Conservation (phyloP, 176 grass and related monocot species). For the Alloteropsis semialata region DNA sequence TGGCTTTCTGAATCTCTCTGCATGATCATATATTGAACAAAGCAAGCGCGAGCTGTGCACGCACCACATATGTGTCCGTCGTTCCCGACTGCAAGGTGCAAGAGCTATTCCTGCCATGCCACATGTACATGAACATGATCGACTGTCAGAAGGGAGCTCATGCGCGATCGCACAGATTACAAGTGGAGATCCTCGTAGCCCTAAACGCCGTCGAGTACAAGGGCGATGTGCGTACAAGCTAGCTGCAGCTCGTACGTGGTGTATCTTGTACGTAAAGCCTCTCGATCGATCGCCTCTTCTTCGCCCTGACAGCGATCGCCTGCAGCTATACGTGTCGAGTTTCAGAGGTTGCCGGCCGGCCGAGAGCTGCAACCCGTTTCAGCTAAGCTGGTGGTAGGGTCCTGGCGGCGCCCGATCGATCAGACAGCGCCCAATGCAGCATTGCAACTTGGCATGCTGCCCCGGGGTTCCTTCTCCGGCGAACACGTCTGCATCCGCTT, state of each 20-base stretch:
- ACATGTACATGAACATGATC: neutral
- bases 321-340: slow-evolving; percentile 25
- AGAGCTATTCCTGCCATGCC: neutral
- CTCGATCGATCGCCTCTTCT: neutral
- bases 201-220: slow-evolving; percentile 29
- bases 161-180: neutral
- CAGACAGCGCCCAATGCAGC: slow-evolving; percentile 20
- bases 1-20: neutral
- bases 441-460: slow-evolving; percentile 21
- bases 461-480: neutral
- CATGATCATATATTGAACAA: slow-evolving; percentile 1
- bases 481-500: slow-evolving; percentile 13
- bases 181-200: slow-evolving; percentile 44
- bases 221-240: slow-evolving; percentile 12
- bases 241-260: neutral
- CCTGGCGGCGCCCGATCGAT: neutral
- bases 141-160: slow-evolving; percentile 24
- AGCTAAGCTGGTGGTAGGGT: slow-evolving; percentile 12
- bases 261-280: slow-evolving; percentile 60
- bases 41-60: too few relatives aligned
- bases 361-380: neutral
- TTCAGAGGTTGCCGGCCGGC: slow-evolving; percentile 2
- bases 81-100: slow-evolving; percentile 26
- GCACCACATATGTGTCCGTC: slow-evolving; percentile 6
- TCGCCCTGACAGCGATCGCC: neutral